Base-by-base conservation (phyloP, 345 rosid species). In the Arabidopsis suecica region DNA sequence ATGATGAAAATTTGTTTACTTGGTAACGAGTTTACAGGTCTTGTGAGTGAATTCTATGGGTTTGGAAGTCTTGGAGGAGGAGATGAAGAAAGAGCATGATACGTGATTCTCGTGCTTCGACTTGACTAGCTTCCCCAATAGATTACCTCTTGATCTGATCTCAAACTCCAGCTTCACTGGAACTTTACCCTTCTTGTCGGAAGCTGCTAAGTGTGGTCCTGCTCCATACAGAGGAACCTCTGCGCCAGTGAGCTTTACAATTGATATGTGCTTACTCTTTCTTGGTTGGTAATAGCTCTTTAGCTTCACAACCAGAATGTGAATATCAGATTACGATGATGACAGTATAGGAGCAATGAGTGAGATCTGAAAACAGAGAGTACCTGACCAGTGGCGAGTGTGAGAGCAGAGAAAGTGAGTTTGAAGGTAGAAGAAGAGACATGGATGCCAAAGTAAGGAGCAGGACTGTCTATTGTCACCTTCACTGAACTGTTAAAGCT, bases 141-240 rank as follows among this genome's bases (percentile, higher is more conserved):
- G 93, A 71, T 90, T 83, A 53, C 97, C 96, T 71, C 79, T 72
- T 0, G 93, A 86, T 70, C 70, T 63, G 32, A 93, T 71, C 50
- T 85, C 93, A 76, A 93, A 88, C 69, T 80, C 80, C 55, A 93
- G 62, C 37, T 64, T 82, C 84, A 93, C 61, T 0, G 93, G 91
- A 83, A 89, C 82, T 68, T 72, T 83, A 9, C 80, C 72, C 0
- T 72, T 82, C 58, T 78, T 68, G 41, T 88, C 82, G 1, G 87
- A 79, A 3, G 38, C 70, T 0, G 79, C 74, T 23, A 93, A 79
- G 50, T 73, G 61, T 6, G 88, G 89, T 59, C 97, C 95, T 5
- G 95, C 97, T 57, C 97, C 98, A 65, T 90, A 93, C 42, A 93
- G 45, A 32, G 98, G 93, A 64, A 90, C 85, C 82, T 77, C 86